Evolutionary conservation across 352 stramenopile species (phyloP).

Genomic region (Globisporangium polare): DNA sequence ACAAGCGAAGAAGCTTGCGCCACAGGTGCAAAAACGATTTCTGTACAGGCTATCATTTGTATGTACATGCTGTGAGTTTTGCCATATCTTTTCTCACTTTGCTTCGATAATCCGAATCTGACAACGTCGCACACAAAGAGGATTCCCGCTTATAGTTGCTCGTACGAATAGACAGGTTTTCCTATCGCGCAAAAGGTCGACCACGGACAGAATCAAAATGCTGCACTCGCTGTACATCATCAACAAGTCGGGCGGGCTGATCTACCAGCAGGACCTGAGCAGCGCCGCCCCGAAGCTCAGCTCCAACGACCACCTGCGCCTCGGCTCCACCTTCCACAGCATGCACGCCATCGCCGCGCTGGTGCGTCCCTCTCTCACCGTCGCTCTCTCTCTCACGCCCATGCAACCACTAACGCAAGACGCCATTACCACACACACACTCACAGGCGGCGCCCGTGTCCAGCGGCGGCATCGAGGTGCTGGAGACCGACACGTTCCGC

Average conservation of each 20-base stretch:
- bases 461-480: constrained; percentile 87
- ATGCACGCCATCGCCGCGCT: constrained; percentile 91
- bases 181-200: too few relatives aligned
- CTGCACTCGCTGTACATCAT: constrained; percentile 93
- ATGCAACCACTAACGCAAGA: background rate
- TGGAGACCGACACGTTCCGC: constrained; percentile 91
- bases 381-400: background rate
- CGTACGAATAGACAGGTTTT: too few relatives aligned
- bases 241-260: constrained; percentile 91
- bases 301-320: constrained; percentile 90
- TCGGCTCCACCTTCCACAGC: constrained; percentile 94
- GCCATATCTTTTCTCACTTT: too few relatives aligned
- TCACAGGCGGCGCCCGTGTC: constrained; percentile 68
- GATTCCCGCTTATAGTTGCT: too few relatives aligned
- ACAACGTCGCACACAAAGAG: too few relatives aligned
- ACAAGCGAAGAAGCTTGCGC: too few relatives aligned
- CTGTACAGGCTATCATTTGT: too few relatives aligned
- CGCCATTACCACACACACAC: background rate
- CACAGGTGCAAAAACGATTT: too few relatives aligned
- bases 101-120: too few relatives aligned
- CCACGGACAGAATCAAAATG: too few relatives aligned
- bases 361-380: constrained; percentile 15
- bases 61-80: too few relatives aligned
- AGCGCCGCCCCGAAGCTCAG: constrained; percentile 76
- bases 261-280: constrained; percentile 92